Evolutionary conservation across 352 stramenopile species (phyloP).

Genomic region (Saprolegnia diclina): DNA sequence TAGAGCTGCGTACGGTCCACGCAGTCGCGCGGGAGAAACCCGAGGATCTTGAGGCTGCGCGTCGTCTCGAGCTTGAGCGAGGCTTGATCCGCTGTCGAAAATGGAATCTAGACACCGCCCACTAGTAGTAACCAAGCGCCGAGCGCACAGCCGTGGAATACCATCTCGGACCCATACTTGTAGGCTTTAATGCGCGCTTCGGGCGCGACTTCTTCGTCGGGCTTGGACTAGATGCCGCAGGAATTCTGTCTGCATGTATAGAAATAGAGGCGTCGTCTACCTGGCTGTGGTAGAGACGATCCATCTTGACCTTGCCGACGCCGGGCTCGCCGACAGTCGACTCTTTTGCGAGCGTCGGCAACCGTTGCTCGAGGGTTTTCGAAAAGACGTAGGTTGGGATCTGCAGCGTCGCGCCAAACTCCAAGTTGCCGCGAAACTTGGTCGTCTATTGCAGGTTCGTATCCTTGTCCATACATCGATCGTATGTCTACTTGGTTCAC

Average conservation of each 20-base stretch:
- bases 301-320: slow-evolving; percentile 58
- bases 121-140: background rate
- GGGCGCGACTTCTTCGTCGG: slow-evolving; percentile 62
- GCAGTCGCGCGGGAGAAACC: slow-evolving; percentile 54
- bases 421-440: slow-evolving; percentile 67
- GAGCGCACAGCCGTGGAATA: too few relatives aligned
- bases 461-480: background rate
- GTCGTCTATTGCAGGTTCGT: slow-evolving; percentile 29
- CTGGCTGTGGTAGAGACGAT: slow-evolving; percentile 44
- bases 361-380: slow-evolving; percentile 64
- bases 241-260: background rate
- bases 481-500: slow-evolving; percentile 37
- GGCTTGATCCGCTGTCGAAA: slow-evolving; percentile 70
- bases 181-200: slow-evolving; percentile 77
- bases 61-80: slow-evolving; percentile 79
- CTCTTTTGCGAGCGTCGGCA: slow-evolving; percentile 69
- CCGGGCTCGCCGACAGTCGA: slow-evolving; percentile 40
- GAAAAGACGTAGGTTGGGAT: slow-evolving; percentile 76
- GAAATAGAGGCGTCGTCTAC: background rate
- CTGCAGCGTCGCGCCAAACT: slow-evolving; percentile 55
- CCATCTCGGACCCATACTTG: slow-evolving; percentile 66
- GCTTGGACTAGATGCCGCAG: slow-evolving; percentile 34
- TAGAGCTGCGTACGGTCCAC: slow-evolving; percentile 31
- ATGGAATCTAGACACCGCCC: slow-evolving; percentile 33
- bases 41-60: slow-evolving; percentile 67